Conservation (phyloP, 192 early-diverging fungal species). For the Entophlyctis luteolus region DNA sequence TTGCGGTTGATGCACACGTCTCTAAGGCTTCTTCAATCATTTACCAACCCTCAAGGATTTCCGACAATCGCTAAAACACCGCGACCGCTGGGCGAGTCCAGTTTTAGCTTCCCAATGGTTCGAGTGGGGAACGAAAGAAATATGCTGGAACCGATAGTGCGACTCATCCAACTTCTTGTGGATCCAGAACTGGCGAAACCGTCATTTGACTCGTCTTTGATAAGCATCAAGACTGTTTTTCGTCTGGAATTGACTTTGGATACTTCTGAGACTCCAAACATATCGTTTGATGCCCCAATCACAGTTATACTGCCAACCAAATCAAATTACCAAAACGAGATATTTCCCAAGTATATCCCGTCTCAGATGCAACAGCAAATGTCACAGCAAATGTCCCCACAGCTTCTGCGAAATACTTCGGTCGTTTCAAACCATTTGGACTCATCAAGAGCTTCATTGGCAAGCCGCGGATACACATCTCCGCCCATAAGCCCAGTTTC, state of each 20-base stretch:
- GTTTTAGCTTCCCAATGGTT: not conserved
- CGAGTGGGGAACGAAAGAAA: not conserved
- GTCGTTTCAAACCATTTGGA: too few species aligned
- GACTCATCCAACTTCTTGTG: not conserved
- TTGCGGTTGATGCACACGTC: slow-evolving; percentile 4
- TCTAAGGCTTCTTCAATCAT: slow-evolving; percentile 1
- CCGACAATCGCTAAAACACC: not conserved
- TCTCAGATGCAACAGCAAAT: too few species aligned
- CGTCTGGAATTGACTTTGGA: not conserved
- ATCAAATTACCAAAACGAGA: too few species aligned
- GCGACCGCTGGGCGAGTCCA: slow-evolving; percentile 7
- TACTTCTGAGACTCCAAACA: not conserved
- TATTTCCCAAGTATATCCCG: too few species aligned
- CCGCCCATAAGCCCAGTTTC: too few species aligned
- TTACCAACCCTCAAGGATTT: not conserved
- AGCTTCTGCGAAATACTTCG: too few species aligned
- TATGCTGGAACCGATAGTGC: not conserved
- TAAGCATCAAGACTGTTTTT: slow-evolving; percentile 1
- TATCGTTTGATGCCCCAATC: not conserved
- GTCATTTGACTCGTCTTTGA: not conserved
- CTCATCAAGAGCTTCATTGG: too few species aligned
- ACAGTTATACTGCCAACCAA: not conserved
- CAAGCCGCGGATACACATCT: too few species aligned
- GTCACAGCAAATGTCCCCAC: too few species aligned
- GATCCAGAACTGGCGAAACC: slow-evolving; percentile 13